Evolutionary conservation across 2,329 filamentous ascomycete species (phyloP).

Genomic region (Alternaria postmessia): DNA sequence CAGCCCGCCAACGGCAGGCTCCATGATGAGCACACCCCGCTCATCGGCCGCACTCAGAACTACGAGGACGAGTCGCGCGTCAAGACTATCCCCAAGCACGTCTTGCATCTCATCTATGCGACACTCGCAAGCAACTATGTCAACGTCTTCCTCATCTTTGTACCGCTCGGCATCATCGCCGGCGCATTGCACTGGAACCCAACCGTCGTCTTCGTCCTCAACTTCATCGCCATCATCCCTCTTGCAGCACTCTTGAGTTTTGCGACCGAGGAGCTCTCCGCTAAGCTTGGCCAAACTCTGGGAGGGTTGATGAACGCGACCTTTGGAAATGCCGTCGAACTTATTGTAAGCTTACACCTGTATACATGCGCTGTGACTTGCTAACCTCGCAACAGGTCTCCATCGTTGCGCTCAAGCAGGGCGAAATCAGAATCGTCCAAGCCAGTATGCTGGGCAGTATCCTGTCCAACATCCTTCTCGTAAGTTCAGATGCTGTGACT

Average conservation of each 20-base stretch:
- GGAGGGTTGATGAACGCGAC: slow-evolving; percentile 79
- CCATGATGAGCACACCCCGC: slow-evolving; percentile 40
- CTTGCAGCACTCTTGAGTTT: slow-evolving; percentile 77
- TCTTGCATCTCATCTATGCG: slow-evolving; percentile 52
- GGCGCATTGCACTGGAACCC: slow-evolving; percentile 70
- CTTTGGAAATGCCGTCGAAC: slow-evolving; percentile 80
- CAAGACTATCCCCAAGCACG: slow-evolving; percentile 40
- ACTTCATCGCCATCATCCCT: slow-evolving; percentile 82
- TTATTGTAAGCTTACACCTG: slow-evolving; percentile 65
- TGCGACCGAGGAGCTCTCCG: slow-evolving; percentile 78
- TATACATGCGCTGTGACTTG: not conserved
- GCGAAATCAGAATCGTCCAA: slow-evolving; percentile 95
- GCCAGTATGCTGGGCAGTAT: slow-evolving; percentile 97
- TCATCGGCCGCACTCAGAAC: slow-evolving; percentile 33
- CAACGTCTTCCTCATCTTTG: slow-evolving; percentile 77
- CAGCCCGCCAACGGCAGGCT: slow-evolving; percentile 37
- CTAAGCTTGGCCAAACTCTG: slow-evolving; percentile 75
- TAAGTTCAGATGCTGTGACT: slow-evolving; percentile 37
- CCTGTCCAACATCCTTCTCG: slow-evolving; percentile 90
- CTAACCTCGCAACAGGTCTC: slow-evolving; percentile 69
- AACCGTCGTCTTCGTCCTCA: slow-evolving; percentile 75
- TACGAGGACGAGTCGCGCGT: slow-evolving; percentile 35
- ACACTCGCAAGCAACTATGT: slow-evolving; percentile 63
- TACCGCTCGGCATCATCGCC: slow-evolving; percentile 75
- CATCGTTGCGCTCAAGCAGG: slow-evolving; percentile 84